These are phyloP conservation scores for Botrytis pseudocinerea DNA, from an alignment of 2,329 filamentous ascomycete genomes.

Conservation along the genomic window DNA sequence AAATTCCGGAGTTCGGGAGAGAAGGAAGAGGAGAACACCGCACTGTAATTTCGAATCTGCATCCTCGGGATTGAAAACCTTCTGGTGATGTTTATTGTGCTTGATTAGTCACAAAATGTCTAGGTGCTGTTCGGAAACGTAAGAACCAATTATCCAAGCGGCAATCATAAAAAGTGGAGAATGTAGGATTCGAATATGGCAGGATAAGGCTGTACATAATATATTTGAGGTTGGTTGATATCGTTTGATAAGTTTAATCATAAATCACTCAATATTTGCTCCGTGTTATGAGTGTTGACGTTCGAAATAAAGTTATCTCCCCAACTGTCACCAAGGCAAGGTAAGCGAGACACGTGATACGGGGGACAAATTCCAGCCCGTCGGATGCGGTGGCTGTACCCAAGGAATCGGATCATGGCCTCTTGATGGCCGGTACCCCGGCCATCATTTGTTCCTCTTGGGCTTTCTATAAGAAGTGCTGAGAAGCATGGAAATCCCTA, in stretches of 20 bases:
- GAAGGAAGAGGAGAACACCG: not conserved
- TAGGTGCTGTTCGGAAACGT: not conserved
- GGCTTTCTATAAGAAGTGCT: not conserved
- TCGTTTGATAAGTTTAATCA: not conserved
- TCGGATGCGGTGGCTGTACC: not conserved
- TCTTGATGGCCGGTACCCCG: not conserved
- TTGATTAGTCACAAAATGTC: not conserved
- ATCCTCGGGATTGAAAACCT: not conserved
- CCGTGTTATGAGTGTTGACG: not conserved
- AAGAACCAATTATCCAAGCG: not conserved
- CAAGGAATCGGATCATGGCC: not conserved
- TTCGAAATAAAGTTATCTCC: not conserved
- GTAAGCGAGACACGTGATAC: conserved; percentile 14
- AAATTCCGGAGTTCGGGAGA: not conserved
- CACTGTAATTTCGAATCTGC: not conserved
- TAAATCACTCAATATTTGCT: not conserved
- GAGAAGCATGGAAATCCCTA: not conserved
- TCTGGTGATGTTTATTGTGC: not conserved
- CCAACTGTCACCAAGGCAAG: not conserved
- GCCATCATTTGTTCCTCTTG: not conserved
- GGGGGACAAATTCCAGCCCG: not conserved
- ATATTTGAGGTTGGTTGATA: not conserved
- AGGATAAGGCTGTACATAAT: not conserved
- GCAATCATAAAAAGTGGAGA: not conserved
- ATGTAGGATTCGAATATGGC: not conserved